These are phyloP conservation scores for Centella asiatica DNA, from an alignment of 129 eudicot genomes.

Conservation along the genomic window DNA sequence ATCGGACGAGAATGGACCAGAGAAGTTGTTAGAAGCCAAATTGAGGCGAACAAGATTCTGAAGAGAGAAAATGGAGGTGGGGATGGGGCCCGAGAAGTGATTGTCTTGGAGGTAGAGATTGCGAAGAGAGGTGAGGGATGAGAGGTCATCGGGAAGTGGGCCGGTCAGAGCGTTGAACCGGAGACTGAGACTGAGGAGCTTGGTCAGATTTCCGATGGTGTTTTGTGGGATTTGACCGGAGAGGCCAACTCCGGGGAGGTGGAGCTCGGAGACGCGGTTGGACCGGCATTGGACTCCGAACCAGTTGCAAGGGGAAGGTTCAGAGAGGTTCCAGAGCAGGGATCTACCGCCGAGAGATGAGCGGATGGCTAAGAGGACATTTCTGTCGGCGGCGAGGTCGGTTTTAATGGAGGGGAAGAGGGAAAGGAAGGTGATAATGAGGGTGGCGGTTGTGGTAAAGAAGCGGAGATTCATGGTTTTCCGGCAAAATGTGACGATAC, in stretches of 20 bases:
- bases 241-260: slow-evolving; percentile 75
- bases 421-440: slow-evolving; percentile 15
- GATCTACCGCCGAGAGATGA: slow-evolving; percentile 70
- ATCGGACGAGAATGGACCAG: slow-evolving; percentile 39
- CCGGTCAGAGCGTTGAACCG: slow-evolving; percentile 75
- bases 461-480: background rate
- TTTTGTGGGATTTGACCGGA: slow-evolving; percentile 56
- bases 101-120: slow-evolving; percentile 64
- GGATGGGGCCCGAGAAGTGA: slow-evolving; percentile 50
- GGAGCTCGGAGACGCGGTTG: slow-evolving; percentile 56
- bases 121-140: slow-evolving; percentile 38
- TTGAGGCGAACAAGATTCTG: slow-evolving; percentile 43
- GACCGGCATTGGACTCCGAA: slow-evolving; percentile 54
- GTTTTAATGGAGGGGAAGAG: slow-evolving; percentile 23
- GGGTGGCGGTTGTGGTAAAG: slow-evolving; percentile 13
- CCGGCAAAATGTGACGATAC: background rate
- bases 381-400: slow-evolving; percentile 50
- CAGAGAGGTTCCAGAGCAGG: slow-evolving; percentile 65
- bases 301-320: slow-evolving; percentile 58
- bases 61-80: slow-evolving; percentile 32
- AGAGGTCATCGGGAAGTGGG: slow-evolving; percentile 44
- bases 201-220: slow-evolving; percentile 50
- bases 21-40: slow-evolving; percentile 52
- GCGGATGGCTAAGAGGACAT: slow-evolving; percentile 59
- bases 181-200: slow-evolving; percentile 53